A percentile compares a stretch with the other conserved stretches of the same genome.
Evolutionary conservation across 768 basidiomycete species (phyloP).

Genomic region (Tulasnella calospora): DNA sequence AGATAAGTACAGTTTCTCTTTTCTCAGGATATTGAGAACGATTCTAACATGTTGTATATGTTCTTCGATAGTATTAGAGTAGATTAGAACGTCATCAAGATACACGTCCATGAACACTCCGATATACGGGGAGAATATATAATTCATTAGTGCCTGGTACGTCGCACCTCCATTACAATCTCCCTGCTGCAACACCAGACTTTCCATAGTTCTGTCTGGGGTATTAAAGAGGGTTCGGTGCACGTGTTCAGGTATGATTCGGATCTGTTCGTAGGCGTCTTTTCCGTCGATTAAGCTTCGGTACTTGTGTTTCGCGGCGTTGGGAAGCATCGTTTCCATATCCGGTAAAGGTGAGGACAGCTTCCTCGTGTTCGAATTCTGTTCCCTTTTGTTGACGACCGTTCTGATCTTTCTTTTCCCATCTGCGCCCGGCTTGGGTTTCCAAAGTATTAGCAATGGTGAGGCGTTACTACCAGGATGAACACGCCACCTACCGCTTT

Average conservation of each 20-base stretch:
- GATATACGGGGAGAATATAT: too few relatives aligned
- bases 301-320: too few relatives aligned
- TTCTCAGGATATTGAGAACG: too few relatives aligned
- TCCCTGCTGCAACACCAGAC: constrained; percentile 27
- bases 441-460: constrained; percentile 1
- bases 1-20: too few relatives aligned
- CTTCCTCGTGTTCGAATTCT: constrained; percentile 20
- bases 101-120: too few relatives aligned
- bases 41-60: too few relatives aligned
- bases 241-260: constrained; percentile 18
- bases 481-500: constrained; percentile 5
- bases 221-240: constrained; percentile 9
- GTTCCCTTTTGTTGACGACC: constrained; percentile 16
- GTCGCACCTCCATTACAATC: constrained; percentile 37
- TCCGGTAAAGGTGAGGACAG: too few relatives aligned
- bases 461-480: background rate
- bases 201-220: constrained; percentile 16
- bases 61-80: too few relatives aligned
- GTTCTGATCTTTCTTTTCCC: constrained; percentile 18
- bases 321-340: too few relatives aligned
- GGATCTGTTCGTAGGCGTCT: too few relatives aligned
- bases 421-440: constrained; percentile 1
- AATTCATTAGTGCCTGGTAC: constrained; percentile 39
- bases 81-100: too few relatives aligned
- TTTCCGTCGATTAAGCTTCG: too few relatives aligned